phyloP scores from a whole-genome alignment of 2,329 filamentous ascomycete species.

The Colletotrichum paranaense region DNA sequence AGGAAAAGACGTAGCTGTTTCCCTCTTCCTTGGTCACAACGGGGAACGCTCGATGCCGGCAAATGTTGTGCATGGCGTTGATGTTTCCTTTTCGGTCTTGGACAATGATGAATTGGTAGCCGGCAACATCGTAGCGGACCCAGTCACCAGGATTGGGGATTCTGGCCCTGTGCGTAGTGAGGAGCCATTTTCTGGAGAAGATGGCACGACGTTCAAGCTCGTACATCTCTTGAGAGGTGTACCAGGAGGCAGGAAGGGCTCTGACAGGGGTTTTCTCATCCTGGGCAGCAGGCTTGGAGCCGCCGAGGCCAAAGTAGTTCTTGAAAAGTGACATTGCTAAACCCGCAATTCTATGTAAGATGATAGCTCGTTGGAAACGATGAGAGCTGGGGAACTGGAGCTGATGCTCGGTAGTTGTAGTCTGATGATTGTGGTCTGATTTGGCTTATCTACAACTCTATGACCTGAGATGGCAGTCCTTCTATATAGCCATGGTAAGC shows the following conservation, averaged over 20 bases:
- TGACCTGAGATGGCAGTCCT: conserved; percentile 21
- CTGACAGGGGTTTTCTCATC: conserved; percentile 44
- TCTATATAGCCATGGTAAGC: conserved; percentile 35
- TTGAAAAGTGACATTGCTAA: conserved; percentile 39
- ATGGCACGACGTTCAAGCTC: conserved; percentile 67
- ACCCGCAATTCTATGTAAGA: background rate
- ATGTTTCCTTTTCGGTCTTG: conserved; percentile 62
- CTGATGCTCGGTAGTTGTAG: conserved; percentile 5
- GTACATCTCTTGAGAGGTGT: conserved; percentile 63
- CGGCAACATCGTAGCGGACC: conserved; percentile 65
- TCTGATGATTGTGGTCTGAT: background rate
- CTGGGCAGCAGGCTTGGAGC: conserved; percentile 34
- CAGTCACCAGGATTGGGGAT: conserved; percentile 66
- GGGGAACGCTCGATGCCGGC: conserved; percentile 70
- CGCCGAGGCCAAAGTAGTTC: conserved; percentile 50
- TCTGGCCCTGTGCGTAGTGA: conserved; percentile 64
- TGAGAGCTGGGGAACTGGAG: background rate
- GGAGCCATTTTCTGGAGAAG: conserved; percentile 67
- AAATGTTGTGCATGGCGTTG: conserved; percentile 72
- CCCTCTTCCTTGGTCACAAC: conserved; percentile 64
- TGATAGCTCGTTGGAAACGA: background rate
- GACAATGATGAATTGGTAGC: conserved; percentile 65
- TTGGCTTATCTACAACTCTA: background rate
- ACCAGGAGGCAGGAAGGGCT: conserved; percentile 63
- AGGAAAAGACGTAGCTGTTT: conserved; percentile 63